A percentile compares a stretch with the other conserved stretches of the same genome.
phyloP scores from a whole-genome alignment of 257 asterid species.

The Eucommia ulmoides region DNA sequence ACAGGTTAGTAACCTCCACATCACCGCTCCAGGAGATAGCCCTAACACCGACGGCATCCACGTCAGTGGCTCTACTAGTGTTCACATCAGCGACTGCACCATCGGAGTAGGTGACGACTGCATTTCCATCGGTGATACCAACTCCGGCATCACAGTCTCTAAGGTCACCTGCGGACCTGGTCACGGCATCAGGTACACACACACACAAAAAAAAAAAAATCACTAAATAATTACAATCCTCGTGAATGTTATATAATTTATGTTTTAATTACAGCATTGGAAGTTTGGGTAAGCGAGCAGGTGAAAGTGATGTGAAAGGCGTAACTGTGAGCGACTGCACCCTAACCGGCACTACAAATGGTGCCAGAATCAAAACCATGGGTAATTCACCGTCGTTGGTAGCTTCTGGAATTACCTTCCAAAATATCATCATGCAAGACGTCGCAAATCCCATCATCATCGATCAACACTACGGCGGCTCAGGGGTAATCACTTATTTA shows the following conservation, averaged over 20 bases:
- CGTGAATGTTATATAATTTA: too few relatives aligned
- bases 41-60: constrained; percentile 84
- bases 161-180: constrained; percentile 25
- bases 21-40: constrained; percentile 54
- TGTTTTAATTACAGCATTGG: too few relatives aligned
- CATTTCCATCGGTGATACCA: constrained; percentile 21
- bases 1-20: constrained; percentile 13
- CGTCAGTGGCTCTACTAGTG: constrained; percentile 22
- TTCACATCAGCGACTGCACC: constrained; percentile 21
- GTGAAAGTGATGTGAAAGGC: not conserved
- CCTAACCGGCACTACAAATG: not conserved
- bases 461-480: not conserved
- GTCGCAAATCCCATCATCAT: not conserved
- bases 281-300: not conserved
- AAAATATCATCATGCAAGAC: not conserved
- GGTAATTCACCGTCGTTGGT: not conserved
- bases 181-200: constrained; percentile 25
- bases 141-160: not conserved
- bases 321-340: not conserved
- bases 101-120: constrained; percentile 41
- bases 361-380: not conserved
- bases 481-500: too few relatives aligned
- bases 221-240: too few relatives aligned
- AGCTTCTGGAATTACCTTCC: not conserved
- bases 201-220: too few relatives aligned